Evolutionary conservation across 1,284 basidiomycete species (phyloP).

Genomic region (Peniophora sp.): DNA sequence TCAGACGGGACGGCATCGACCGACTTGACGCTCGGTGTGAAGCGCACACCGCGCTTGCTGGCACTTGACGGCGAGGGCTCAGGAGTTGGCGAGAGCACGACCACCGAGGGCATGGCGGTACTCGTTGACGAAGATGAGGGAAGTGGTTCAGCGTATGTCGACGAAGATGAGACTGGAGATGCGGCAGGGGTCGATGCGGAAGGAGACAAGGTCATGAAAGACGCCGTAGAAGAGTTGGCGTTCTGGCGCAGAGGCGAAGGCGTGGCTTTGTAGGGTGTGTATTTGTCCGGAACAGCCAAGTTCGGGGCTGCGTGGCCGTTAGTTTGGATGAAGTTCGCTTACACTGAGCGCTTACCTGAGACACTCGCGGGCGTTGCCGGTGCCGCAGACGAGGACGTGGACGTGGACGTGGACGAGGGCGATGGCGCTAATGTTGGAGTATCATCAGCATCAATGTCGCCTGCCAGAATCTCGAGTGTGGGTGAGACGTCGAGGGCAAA

Average conservation of each 20-base stretch:
- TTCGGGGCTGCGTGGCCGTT: constrained; percentile 1
- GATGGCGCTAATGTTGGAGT: background rate
- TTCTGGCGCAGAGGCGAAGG: constrained; percentile 51
- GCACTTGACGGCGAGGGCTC: background rate
- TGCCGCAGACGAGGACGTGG: constrained; percentile 12
- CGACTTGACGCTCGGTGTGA: constrained; percentile 53
- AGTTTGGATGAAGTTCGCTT: background rate
- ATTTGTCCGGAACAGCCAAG: constrained; percentile 11
- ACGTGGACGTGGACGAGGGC: too few relatives aligned
- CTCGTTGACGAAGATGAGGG: constrained; percentile 1
- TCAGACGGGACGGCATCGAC: constrained; percentile 62
- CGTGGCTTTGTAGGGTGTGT: constrained; percentile 28
- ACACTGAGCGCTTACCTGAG: constrained; percentile 11
- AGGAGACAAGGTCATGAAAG: constrained; percentile 9
- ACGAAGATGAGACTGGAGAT: constrained; percentile 6
- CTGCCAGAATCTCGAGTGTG: constrained; percentile 51
- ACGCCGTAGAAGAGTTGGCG: constrained; percentile 9
- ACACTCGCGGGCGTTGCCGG: constrained; percentile 12
- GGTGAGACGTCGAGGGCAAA: constrained; percentile 68
- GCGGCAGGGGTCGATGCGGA: background rate
- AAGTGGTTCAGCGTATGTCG: constrained; percentile 3
- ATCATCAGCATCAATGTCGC: constrained; percentile 17
- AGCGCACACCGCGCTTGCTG: constrained; percentile 58
- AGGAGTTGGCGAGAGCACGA: constrained; percentile 9
- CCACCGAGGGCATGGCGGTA: background rate